Evolutionary conservation across 371 early-diverging fungal species (phyloP).

Genomic region (Mortierella sp.): DNA sequence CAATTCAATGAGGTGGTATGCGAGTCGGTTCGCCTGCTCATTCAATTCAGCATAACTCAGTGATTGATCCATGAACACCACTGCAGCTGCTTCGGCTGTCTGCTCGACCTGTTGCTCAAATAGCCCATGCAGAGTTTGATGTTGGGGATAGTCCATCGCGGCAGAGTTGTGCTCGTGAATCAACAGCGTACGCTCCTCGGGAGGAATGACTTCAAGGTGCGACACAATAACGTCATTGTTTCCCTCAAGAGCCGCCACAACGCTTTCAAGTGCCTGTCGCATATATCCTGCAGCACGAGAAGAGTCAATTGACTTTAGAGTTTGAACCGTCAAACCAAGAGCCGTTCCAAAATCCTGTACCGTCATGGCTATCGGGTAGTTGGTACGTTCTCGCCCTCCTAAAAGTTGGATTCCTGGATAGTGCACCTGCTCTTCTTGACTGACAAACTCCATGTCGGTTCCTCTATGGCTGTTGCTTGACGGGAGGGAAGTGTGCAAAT

Average conservation of each 20-base stretch:
- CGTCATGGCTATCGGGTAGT: constrained; percentile 9
- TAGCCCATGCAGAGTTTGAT: constrained; percentile 1
- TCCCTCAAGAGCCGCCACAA: constrained; percentile 7
- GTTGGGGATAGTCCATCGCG: too few relatives aligned
- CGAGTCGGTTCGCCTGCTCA: constrained; percentile 3
- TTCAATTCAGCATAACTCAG: constrained; percentile 14
- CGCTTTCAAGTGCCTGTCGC: constrained; percentile 13
- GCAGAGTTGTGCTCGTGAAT: too few relatives aligned
- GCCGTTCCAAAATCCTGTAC: constrained; percentile 2
- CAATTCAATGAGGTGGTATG: constrained; percentile 2
- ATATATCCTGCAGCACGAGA: constrained; percentile 4
- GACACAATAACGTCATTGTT: background rate
- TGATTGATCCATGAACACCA: constrained; percentile 8
- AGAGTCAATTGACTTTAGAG: background rate
- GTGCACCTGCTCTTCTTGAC: too few relatives aligned
- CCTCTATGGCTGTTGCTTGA: background rate
- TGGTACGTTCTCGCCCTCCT: background rate
- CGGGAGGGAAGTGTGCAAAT: constrained; percentile 26
- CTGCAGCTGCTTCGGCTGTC: constrained; percentile 13
- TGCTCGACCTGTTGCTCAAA: constrained; percentile 14
- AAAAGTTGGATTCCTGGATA: background rate
- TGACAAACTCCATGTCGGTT: too few relatives aligned
- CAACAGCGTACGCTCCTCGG: too few relatives aligned
- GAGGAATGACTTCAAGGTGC: too few relatives aligned
- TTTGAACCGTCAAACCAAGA: background rate